Base-by-base conservation (phyloP, 768 basidiomycete species). In the Boletus rex-veris region DNA sequence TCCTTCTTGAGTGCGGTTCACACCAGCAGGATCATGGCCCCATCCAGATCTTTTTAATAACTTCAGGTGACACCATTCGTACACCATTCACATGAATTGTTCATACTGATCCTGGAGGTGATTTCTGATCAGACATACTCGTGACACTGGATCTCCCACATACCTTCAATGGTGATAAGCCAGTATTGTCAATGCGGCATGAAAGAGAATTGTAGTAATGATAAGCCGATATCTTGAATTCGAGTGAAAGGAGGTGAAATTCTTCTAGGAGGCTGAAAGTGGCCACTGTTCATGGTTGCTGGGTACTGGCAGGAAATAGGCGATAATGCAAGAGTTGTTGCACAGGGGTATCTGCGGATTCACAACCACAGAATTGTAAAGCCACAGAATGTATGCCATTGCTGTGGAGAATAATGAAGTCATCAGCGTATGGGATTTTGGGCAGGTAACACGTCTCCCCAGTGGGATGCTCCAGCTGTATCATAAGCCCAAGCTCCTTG, bases 21-120 rank as follows among this genome's bases (percentile, higher is more conserved):
- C 2, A 0, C 45, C 33, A 2, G 9, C 3, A 0, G 36, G 36
- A 49, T 21, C 10, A 8, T 57, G 55, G 0, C 51, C 26, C 0
- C 18, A 10, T 1, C 57, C 57, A 3, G 7, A n/a, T 0, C 9
- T 3, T 14, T 53, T 53, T 1, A 53, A 14, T 31, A 48, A 18
- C 28, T 52, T 57, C 7, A 57, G 12, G 18, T 53, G 50, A 3
- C n/a, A 21, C 42, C 42, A 53, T n/a, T 57, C 37, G 16, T 8
- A 30, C 0, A 38, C 35, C 30, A 55, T 45, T 0, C 24, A 4
- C n/a, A 55, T 11, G 3, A 55, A 57, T 19, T 37, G 15, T 1
- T 28, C 26, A 18, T 51, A 55, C 2, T 4, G n/a, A 21, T 48
- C 39, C 36, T 50, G 19, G 8, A 4, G 24, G 24, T 24, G 24